These are phyloP conservation scores for Coccomyxa sp. DNA, from an alignment of 139 green algal genomes.

Conservation along the genomic window DNA sequence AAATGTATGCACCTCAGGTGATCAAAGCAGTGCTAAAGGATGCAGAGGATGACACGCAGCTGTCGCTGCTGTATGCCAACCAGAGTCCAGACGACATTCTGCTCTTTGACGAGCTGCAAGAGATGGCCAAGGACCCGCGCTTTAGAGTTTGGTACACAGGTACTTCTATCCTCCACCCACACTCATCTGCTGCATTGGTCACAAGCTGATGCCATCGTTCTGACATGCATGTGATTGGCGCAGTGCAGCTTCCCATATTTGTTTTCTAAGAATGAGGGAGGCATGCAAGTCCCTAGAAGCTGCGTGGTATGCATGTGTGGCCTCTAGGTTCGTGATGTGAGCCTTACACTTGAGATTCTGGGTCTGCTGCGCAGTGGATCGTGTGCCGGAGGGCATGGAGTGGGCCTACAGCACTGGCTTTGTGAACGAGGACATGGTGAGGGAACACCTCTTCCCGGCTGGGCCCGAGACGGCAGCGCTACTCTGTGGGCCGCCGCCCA, in stretches of 20 bases:
- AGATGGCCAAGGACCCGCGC: conserved; percentile 51
- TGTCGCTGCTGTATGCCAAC: conserved; percentile 94
- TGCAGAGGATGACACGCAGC: conserved; percentile 70
- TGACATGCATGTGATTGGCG: no score
- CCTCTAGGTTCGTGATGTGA: no score
- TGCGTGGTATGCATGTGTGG: no score
- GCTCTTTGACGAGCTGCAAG: conserved; percentile 84
- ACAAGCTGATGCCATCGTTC: no score
- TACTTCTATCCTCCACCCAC: neutral
- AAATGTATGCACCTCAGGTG: neutral
- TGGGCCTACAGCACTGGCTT: conserved; percentile 74
- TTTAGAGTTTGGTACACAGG: conserved; percentile 61
- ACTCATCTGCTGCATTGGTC: no score
- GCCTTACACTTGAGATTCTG: no score
- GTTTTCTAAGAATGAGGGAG: no score
- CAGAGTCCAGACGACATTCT: conserved; percentile 91
- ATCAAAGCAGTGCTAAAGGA: conserved; percentile 68
- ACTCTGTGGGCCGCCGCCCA: conserved; percentile 89
- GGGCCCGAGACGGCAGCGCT: conserved; percentile 52
- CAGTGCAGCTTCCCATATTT: no score
- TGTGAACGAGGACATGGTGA: conserved; percentile 78
- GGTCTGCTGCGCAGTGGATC: neutral
- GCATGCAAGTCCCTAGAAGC: no score
- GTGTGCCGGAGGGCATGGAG: conserved; percentile 8
- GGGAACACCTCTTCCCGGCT: conserved; percentile 56